Evolutionary conservation across 768 basidiomycete genomes (phyloP).

Genomic region (Boletus sensibilis): DNA sequence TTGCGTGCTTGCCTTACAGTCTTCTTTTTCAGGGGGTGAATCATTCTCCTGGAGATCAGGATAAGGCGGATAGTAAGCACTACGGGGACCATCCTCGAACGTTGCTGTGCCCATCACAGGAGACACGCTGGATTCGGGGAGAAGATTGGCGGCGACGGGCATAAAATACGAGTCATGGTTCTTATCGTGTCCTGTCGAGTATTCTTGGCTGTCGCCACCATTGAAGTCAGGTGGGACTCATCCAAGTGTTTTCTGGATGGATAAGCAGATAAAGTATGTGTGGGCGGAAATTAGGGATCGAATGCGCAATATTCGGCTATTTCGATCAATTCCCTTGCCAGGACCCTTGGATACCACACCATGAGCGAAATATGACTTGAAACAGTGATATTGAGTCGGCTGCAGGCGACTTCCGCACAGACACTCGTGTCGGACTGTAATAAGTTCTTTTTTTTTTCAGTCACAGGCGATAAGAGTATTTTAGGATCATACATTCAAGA

Average conservation of each 20-base stretch:
- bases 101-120: constrained; percentile 1
- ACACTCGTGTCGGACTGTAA: background rate
- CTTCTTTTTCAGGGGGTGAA: constrained; percentile 4
- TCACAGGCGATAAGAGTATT: background rate
- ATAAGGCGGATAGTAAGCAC: background rate
- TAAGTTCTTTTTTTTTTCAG: background rate
- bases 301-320: background rate
- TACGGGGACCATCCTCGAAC: background rate
- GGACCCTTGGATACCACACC: background rate
- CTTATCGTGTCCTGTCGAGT: background rate
- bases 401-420: background rate
- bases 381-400: background rate
- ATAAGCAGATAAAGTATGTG: background rate
- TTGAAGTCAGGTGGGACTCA: background rate
- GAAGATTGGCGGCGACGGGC: background rate
- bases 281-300: background rate
- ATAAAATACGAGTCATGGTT: background rate
- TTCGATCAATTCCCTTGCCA: too few species aligned
- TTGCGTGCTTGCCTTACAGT: background rate
- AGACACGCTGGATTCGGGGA: background rate
- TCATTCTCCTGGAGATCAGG: background rate
- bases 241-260: background rate
- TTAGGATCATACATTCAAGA: background rate
- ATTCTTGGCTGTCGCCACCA: background rate
- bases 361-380: background rate